Percentiles rank a stretch among this genome's conserved stretches.
These are phyloP conservation scores for Boletellus emodensis DNA, from an alignment of 768 basidiomycete genomes.

Conservation along the genomic window DNA sequence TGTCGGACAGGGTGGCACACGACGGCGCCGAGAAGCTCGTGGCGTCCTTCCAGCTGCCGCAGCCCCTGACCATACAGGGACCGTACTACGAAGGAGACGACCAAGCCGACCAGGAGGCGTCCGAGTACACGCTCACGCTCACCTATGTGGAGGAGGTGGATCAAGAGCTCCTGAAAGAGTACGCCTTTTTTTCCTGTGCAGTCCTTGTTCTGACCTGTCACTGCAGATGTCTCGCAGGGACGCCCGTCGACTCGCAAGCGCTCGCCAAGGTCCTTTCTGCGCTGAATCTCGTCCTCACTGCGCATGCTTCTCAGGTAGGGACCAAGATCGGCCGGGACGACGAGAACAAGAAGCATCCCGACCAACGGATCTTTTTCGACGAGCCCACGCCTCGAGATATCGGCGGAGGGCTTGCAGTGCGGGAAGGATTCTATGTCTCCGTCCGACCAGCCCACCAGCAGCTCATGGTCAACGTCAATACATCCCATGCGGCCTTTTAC, in stretches of 20 bases:
- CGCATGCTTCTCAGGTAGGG: slow-evolving; percentile 39
- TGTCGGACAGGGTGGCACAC: slow-evolving; percentile 41
- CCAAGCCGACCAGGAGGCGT: slow-evolving; percentile 21
- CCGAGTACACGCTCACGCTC: slow-evolving; percentile 39
- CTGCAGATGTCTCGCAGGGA: slow-evolving; percentile 56
- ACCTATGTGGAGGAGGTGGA: slow-evolving; percentile 39
- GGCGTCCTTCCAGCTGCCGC: slow-evolving; percentile 35
- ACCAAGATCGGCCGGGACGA: slow-evolving; percentile 47
- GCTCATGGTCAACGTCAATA: slow-evolving; percentile 52
- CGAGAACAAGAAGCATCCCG: slow-evolving; percentile 26
- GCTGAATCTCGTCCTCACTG: slow-evolving; percentile 44
- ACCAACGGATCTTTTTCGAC: slow-evolving; percentile 39
- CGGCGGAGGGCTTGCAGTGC: slow-evolving; percentile 52
- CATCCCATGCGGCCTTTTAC: slow-evolving; percentile 49
- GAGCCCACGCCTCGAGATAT: slow-evolving; percentile 32
- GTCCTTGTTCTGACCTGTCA: slow-evolving; percentile 11
- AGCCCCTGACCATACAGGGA: slow-evolving; percentile 39
- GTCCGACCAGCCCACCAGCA: slow-evolving; percentile 40
- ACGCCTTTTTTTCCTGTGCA: slow-evolving; percentile 7
- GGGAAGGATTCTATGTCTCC: slow-evolving; percentile 45
- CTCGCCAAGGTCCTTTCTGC: slow-evolving; percentile 47
- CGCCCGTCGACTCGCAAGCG: slow-evolving; percentile 52
- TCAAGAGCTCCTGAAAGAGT: slow-evolving; percentile 2
- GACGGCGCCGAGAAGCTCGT: slow-evolving; percentile 43
- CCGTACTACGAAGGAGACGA: slow-evolving; percentile 38